Evolutionary conservation across 2,329 filamentous ascomycete species (phyloP), one percentile per base, ranked within the genome.

Genomic region (Trichocomaceae sp.): DNA sequence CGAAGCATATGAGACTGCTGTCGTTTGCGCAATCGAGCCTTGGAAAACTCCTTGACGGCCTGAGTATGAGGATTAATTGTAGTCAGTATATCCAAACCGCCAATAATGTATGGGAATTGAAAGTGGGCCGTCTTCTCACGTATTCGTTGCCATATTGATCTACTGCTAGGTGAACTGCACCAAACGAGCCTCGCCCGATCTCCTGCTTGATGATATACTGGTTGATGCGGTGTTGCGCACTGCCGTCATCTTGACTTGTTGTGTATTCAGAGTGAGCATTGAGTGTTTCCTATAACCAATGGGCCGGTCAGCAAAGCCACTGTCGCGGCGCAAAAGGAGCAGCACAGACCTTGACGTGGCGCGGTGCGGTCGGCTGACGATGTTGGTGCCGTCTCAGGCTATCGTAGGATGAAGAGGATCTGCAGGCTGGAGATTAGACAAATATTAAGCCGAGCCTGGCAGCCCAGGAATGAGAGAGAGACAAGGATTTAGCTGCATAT

Each of bases 11-110:
- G 87, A 12, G 91, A 96, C 67, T 96, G 90, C 15, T 88, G 90
- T 54, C 90, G 87, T 74, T 92, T 96, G 50, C 91, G 84, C 53
- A 99, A 77, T 35, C 91, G 84, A 2, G 88, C 84, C 69, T 99
- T 99, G 57, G 92, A 97, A 72, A 99, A 97, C 67, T 97, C 91
- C 72, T 99, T 99, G 67, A 97, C 83, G 56, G 93, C 92, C 91
- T 96, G 66, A 39, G 20, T n/a, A 66, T 26, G 20, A 9, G 1
- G 46, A 41, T 22, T 10, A 31, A 29, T 5, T 29, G 13, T 13
- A 46, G 19, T n/a, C 10, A 29, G n/a, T 12, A 29, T 4, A 35
- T 35, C 2, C 10, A 5, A 35, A 33, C 2, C 10, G 23, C 29
- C 29, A 35, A 33, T 15, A 37, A 22, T 31, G 20, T n/a, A 3